phyloP scores from a whole-genome alignment of 2,329 filamentous ascomycete species.

The Harringtonia aguacate region DNA sequence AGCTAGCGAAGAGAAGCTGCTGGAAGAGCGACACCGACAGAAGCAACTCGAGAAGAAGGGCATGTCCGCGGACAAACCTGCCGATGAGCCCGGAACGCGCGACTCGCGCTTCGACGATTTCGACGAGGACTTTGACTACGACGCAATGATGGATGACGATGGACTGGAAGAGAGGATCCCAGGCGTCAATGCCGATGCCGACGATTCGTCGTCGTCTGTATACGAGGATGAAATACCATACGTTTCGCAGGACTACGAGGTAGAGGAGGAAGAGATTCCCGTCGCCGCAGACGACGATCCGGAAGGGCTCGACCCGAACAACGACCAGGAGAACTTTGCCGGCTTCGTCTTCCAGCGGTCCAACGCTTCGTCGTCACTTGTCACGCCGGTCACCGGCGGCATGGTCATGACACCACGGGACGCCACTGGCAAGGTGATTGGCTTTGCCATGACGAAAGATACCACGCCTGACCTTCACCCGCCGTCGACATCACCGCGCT shows the following conservation, averaged over 20 bases:
- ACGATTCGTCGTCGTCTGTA: too few species aligned
- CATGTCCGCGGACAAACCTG: constrained; percentile 20
- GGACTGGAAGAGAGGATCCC: constrained; percentile 58
- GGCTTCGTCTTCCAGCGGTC: constrained; percentile 49
- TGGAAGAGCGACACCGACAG: constrained; percentile 64
- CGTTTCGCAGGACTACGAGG: not conserved
- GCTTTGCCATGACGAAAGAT: constrained; percentile 42
- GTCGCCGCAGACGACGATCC: constrained; percentile 14
- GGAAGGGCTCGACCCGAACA: constrained; percentile 33
- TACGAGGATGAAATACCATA: constrained; percentile 36
- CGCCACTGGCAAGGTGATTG: constrained; percentile 41
- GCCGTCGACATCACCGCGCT: constrained; percentile 10
- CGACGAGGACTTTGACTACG: constrained; percentile 53
- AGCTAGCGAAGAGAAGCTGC: constrained; percentile 54
- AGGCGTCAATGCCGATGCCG: constrained; percentile 31
- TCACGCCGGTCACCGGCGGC: constrained; percentile 37
- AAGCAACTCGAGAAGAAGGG: constrained; percentile 52
- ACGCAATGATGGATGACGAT: constrained; percentile 55
- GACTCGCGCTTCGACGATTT: constrained; percentile 51
- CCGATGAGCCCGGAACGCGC: constrained; percentile 16
- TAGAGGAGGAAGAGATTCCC: not conserved
- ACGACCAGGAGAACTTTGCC: constrained; percentile 50
- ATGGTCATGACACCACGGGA: constrained; percentile 44
- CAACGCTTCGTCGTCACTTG: constrained; percentile 36
- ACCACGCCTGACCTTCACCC: constrained; percentile 20